Percentiles rank a stretch among this genome's conserved stretches.
phyloP scores from a whole-genome alignment of 306 rosid genomes.

The Cucurbita argyrosperma region DNA sequence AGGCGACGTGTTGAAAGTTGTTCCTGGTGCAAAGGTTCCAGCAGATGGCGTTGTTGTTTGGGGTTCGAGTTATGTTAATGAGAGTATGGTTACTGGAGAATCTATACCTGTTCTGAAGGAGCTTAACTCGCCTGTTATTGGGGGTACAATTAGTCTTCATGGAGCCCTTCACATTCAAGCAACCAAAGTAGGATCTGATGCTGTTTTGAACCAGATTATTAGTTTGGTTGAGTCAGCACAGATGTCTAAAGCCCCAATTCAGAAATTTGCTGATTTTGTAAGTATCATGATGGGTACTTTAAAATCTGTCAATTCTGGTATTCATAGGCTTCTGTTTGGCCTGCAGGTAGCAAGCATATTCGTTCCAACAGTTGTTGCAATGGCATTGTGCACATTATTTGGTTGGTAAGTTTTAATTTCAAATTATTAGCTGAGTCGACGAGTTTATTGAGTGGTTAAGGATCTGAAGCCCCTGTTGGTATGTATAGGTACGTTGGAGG shows the following conservation, averaged over 20 bases:
- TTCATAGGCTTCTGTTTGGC: slow-evolving; percentile 6
- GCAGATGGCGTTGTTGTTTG: slow-evolving; percentile 73
- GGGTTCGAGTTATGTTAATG: slow-evolving; percentile 92
- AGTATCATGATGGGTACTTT: slow-evolving; percentile 23
- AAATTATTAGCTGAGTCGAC: neutral
- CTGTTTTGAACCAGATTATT: slow-evolving; percentile 89
- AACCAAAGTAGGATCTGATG: slow-evolving; percentile 85
- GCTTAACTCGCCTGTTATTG: slow-evolving; percentile 52
- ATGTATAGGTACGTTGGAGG: slow-evolving; percentile 68
- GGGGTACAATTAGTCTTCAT: slow-evolving; percentile 87
- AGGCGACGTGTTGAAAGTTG: slow-evolving; percentile 73
- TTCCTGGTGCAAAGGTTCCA: slow-evolving; percentile 89
- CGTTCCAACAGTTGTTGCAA: slow-evolving; percentile 68
- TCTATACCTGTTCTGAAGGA: slow-evolving; percentile 70
- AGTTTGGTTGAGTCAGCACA: slow-evolving; percentile 96
- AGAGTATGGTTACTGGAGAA: slow-evolving; percentile 99
- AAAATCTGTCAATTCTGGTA: neutral
- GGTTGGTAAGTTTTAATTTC: slow-evolving; percentile 42
- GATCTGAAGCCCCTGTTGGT: neutral
- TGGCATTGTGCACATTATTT: slow-evolving; percentile 65
- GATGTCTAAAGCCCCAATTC: slow-evolving; percentile 98
- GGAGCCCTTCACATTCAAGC: slow-evolving; percentile 71
- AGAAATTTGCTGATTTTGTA: slow-evolving; percentile 98
- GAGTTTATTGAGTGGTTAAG: neutral
- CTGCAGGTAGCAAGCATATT: slow-evolving; percentile 93